Conservation (phyloP, 257 asterid species). For the Solanum lycopersicoides region DNA sequence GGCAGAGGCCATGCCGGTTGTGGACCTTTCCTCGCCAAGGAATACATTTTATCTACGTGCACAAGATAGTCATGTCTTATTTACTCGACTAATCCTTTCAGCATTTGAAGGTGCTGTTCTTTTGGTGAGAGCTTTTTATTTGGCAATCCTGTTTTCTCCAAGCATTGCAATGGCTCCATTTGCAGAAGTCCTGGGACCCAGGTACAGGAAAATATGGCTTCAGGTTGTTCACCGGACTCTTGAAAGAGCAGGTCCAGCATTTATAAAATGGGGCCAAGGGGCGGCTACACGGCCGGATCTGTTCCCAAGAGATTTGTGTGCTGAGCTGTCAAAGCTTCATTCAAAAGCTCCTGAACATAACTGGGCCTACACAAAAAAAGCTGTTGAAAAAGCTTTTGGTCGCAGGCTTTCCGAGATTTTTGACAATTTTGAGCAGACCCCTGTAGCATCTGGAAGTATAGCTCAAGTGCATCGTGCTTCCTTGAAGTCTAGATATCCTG, state of each 20-base stretch:
- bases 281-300: conserved; percentile 98
- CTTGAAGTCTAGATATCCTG: conserved; percentile 42
- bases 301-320: conserved; percentile 72
- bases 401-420: conserved; percentile 60
- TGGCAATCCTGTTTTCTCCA: conserved; percentile 71
- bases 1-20: conserved; percentile 27
- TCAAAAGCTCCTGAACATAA: conserved; percentile 85
- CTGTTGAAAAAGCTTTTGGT: conserved; percentile 69
- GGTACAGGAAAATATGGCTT: conserved; percentile 70
- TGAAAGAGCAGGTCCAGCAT: conserved; percentile 94
- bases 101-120: conserved; percentile 40
- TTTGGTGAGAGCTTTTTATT: conserved; percentile 54
- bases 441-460: conserved; percentile 89
- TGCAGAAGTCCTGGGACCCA: conserved; percentile 71
- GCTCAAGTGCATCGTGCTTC: conserved; percentile 89
- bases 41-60: conserved; percentile 47
- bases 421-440: conserved; percentile 68
- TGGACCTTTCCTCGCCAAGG: conserved; percentile 29
- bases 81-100: conserved; percentile 35
- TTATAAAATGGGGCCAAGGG: conserved; percentile 99
- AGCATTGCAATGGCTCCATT: conserved; percentile 88
- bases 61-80: conserved; percentile 43
- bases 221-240: conserved; percentile 73
- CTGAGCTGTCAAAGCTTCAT: conserved; percentile 89
- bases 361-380: conserved; percentile 63